Evolutionary conservation across 495 filamentous ascomycete species (phyloP), one percentile per base, ranked within the genome.

Genomic region (Glutinoglossum americanum): DNA sequence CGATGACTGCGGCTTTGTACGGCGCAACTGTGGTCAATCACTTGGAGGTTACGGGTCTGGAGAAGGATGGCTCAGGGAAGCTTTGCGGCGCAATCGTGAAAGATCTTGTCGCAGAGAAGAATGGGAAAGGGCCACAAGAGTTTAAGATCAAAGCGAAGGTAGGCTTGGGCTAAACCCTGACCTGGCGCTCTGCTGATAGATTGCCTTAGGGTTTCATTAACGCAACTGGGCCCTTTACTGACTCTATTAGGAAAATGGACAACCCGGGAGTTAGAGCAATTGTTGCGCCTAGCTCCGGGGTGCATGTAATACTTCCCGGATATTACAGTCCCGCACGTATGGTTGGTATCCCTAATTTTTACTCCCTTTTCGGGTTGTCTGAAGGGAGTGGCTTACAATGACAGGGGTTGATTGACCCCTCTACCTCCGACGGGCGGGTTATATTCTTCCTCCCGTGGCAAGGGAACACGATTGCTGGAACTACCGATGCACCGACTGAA

Each of bases 391-490:
- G 32, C 51, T 39, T 55, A 30, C n/a, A 56, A 25, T 13, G 11
- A 33, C 35, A 58, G 37, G 92, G 92, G 44, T 74, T 98, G 41
- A 94, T 98, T 65, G 92, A 98, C 63, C 92, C 92, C 0, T 79
- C 79, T 10, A 97, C 92, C 0, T 96, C 90, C 0, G 92, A 98
- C 66, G 92, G 92, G 19, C 79, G 92, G 64, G 92, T 98, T 44
- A 96, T 97, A 64, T 98, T 98, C 81, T 98, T 98, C 78, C 79
- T 98, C 30, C 92, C 92, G 19, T 98, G 92, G 92, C 90, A 97
- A 71, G 92, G 92, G 51, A 98, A 98, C 71, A 98, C 92, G 28
- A 97, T 98, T 64, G 92, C 92, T 25, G 92, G 92, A 60, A 98
- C 92, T 21, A 98, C 92, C 9, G 92, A 98, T 63, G 83, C 86